Evolutionary conservation across 129 eudicot genomes (phyloP).

Genomic region (Escallonia rubra): DNA sequence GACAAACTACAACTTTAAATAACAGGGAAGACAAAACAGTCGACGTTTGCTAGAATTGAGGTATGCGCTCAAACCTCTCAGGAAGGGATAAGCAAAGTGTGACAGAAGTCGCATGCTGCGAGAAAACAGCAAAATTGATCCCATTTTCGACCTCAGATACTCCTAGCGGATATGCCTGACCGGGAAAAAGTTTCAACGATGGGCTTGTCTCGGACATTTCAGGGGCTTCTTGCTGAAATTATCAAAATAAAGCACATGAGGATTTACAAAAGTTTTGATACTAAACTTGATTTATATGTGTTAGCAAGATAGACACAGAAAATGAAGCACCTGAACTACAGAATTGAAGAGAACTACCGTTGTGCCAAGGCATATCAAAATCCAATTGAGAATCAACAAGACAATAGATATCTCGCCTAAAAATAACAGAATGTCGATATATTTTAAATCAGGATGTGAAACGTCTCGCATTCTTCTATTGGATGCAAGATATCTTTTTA

Average conservation of each 20-base stretch:
- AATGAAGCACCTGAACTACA: no score
- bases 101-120: constrained; percentile 84
- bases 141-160: constrained; percentile 81
- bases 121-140: constrained; percentile 79
- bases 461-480: no score
- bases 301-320: no score
- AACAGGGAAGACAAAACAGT: not conserved
- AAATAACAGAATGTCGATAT: no score
- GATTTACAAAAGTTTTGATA: no score
- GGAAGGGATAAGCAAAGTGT: constrained; percentile 74
- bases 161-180: constrained; percentile 86
- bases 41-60: not conserved
- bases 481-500: no score
- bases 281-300: no score
- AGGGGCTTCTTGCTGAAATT: constrained; percentile 54
- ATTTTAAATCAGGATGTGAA: no score
- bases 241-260: constrained; percentile 3
- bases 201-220: constrained; percentile 36
- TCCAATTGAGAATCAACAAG: no score
- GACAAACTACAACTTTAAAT: not conserved
- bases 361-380: no score
- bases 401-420: no score
- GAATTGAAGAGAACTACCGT: no score
- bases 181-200: constrained; percentile 51
- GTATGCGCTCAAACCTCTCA: constrained; percentile 40